These are phyloP conservation scores for Mycosarcoma mackinlayi DNA, from an alignment of 1,284 basidiomycete genomes.

Conservation along the genomic window DNA sequence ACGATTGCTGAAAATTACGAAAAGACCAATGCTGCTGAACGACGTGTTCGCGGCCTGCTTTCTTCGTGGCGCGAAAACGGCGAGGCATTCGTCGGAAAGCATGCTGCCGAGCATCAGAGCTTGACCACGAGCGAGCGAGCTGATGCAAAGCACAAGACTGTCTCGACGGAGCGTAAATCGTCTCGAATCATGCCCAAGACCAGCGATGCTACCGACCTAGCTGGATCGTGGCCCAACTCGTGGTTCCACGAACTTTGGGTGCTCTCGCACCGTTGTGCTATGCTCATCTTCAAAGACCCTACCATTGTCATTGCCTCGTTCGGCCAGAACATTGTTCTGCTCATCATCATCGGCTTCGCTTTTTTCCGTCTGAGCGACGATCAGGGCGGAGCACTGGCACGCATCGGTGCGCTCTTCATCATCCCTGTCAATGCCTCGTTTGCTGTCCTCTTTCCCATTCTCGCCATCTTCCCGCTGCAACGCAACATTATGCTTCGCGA, in stretches of 20 bases:
- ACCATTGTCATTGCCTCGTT: slow-evolving; percentile 47
- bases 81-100: slow-evolving; percentile 12
- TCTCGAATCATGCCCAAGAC: slow-evolving; percentile 30
- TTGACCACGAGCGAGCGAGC: neutral
- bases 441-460: slow-evolving; percentile 46
- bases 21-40: slow-evolving; percentile 47
- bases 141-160: neutral
- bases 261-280: slow-evolving; percentile 41
- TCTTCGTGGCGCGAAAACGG: slow-evolving; percentile 33
- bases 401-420: slow-evolving; percentile 55
- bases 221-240: slow-evolving; percentile 46
- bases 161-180: slow-evolving; percentile 1
- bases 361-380: slow-evolving; percentile 45
- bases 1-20: slow-evolving; percentile 53
- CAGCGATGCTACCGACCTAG: slow-evolving; percentile 17
- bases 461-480: slow-evolving; percentile 52
- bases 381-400: slow-evolving; percentile 48
- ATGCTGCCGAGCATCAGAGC: neutral
- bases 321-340: slow-evolving; percentile 36
- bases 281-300: slow-evolving; percentile 49
- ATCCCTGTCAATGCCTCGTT: slow-evolving; percentile 50
- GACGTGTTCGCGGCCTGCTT: slow-evolving; percentile 39
- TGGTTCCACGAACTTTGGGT: slow-evolving; percentile 47
- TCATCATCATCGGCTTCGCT: slow-evolving; percentile 54
- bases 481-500: slow-evolving; percentile 52